Evolutionary conservation across 1,284 basidiomycete species (phyloP).

Genomic region (Anthracocystis panici-leucophaei): DNA sequence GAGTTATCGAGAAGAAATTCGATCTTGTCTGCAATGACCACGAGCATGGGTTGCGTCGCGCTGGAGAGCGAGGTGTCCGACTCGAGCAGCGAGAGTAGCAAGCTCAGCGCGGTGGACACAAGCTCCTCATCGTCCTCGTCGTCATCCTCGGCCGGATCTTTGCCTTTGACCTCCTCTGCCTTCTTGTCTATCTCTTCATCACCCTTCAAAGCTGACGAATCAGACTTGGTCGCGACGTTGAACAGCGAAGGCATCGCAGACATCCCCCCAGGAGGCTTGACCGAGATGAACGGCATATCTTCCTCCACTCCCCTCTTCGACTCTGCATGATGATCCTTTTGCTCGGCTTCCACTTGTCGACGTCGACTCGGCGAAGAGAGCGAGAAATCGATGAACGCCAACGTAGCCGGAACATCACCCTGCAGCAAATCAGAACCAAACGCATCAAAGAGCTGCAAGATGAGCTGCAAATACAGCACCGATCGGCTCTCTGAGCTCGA

Average conservation of each 20-base stretch:
- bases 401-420: slow-evolving; percentile 50
- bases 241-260: slow-evolving; percentile 26
- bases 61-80: slow-evolving; percentile 42
- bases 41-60: slow-evolving; percentile 52
- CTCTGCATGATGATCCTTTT: background rate
- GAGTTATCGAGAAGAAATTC: slow-evolving; percentile 44
- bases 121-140: slow-evolving; percentile 55
- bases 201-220: background rate
- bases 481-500: slow-evolving; percentile 29
- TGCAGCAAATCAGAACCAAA: slow-evolving; percentile 60
- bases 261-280: slow-evolving; percentile 6
- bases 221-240: slow-evolving; percentile 16
- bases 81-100: slow-evolving; percentile 65
- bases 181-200: background rate
- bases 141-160: slow-evolving; percentile 5
- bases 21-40: slow-evolving; percentile 56
- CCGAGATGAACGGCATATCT: slow-evolving; percentile 42
- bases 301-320: background rate
- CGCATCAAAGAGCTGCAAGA: slow-evolving; percentile 62
- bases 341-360: slow-evolving; percentile 7
- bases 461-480: slow-evolving; percentile 59
- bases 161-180: background rate
- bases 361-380: slow-evolving; percentile 33
- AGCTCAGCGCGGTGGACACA: slow-evolving; percentile 53
- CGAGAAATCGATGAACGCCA: slow-evolving; percentile 63